Evolutionary conservation across 2,329 filamentous ascomycete species (phyloP).

Genomic region (Alternaria postmessia): DNA sequence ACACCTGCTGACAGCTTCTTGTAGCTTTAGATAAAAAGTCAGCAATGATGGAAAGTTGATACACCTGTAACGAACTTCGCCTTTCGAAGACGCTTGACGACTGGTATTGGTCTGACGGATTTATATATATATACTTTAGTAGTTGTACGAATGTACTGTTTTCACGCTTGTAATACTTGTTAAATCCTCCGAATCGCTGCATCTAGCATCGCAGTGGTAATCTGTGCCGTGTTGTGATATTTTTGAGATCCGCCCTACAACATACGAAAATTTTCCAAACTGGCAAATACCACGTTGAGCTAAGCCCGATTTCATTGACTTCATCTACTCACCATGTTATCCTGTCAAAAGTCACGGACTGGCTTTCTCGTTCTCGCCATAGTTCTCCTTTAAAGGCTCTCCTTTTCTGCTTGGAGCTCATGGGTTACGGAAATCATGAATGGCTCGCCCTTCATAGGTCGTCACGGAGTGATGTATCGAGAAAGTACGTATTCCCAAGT

Average conservation of each 20-base stretch:
- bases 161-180: neutral
- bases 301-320: too few relatives aligned
- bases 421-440: too few relatives aligned
- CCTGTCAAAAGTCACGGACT: too few relatives aligned
- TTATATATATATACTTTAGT: neutral
- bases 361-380: neutral
- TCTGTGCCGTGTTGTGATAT: too few relatives aligned
- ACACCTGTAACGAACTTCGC: neutral
- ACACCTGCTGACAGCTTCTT: neutral
- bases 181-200: neutral
- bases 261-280: too few relatives aligned
- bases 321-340: too few relatives aligned
- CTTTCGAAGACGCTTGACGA: neutral
- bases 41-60: neutral
- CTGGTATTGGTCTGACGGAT: neutral
- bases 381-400: too few relatives aligned
- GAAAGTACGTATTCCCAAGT: neutral
- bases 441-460: too few relatives aligned
- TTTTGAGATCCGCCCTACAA: too few relatives aligned
- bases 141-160: neutral
- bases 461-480: neutral
- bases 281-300: too few relatives aligned
- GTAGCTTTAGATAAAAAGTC: neutral
- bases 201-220: too few relatives aligned
- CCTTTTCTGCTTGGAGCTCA: too few relatives aligned